Conservation (phyloP, 352 stramenopile species). For the Globisporangium cystogenes region DNA sequence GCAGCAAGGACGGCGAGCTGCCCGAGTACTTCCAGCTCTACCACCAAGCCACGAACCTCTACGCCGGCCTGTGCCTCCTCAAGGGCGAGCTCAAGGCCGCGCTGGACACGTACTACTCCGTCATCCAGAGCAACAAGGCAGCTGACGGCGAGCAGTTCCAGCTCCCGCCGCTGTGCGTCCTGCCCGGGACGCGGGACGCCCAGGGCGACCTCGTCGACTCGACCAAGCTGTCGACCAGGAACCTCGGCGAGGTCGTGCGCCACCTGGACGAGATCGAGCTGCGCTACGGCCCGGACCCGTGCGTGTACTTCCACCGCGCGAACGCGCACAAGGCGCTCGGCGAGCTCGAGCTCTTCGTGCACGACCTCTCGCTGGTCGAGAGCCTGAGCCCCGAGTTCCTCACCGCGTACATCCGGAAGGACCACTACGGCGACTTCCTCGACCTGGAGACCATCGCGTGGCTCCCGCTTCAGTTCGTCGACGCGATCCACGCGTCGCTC, state of each 20-base stretch:
- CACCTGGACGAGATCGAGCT: constrained; percentile 52
- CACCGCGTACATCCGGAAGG: constrained; percentile 24
- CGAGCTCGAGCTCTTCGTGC: constrained; percentile 31
- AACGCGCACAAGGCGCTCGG: constrained; percentile 43
- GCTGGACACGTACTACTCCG: constrained; percentile 39
- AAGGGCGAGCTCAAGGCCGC: constrained; percentile 42
- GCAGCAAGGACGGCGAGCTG: constrained; percentile 1
- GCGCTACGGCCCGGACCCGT: constrained; percentile 48
- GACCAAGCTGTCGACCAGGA: constrained; percentile 34
- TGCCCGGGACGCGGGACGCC: constrained; percentile 31
- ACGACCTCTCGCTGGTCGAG: constrained; percentile 45
- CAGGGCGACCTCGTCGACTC: constrained; percentile 40
- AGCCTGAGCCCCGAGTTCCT: constrained; percentile 42
- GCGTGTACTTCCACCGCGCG: constrained; percentile 54
- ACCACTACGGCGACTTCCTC: constrained; percentile 42
- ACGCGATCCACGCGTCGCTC: constrained; percentile 28
- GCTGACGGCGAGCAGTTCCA: constrained; percentile 13
- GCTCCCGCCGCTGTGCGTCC: constrained; percentile 37
- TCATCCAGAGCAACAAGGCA: constrained; percentile 14
- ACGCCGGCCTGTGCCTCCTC: constrained; percentile 40
- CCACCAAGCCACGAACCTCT: constrained; percentile 36
- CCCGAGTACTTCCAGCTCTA: constrained; percentile 24
- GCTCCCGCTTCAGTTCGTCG: constrained; percentile 37
- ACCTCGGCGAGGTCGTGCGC: constrained; percentile 33
- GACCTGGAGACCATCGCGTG: constrained; percentile 57